Percentiles rank a stretch among this genome's conserved stretches.
These are phyloP conservation scores for Cercophora sp. DNA, from an alignment of 495 filamentous ascomycete genomes.

Conservation along the genomic window DNA sequence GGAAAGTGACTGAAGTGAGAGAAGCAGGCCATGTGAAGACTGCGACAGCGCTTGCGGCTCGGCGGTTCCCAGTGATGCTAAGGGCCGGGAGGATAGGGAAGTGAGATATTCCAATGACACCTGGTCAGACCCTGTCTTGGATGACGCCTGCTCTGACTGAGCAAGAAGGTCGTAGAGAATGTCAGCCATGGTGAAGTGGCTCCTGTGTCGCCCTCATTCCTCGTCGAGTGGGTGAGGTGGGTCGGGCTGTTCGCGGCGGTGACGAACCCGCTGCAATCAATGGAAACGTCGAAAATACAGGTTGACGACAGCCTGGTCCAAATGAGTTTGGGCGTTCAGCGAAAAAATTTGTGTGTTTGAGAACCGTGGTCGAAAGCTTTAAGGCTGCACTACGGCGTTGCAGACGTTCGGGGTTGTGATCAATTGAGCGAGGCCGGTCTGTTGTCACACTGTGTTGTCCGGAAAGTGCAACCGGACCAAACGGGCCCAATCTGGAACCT, in stretches of 20 bases:
- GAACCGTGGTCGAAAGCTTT: too few relatives aligned
- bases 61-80: constrained; percentile 63
- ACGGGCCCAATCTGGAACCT: too few relatives aligned
- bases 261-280: too few relatives aligned
- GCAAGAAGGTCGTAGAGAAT: constrained; percentile 31
- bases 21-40: constrained; percentile 72
- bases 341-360: too few relatives aligned
- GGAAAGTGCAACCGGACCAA: too few relatives aligned
- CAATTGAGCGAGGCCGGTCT: too few relatives aligned
- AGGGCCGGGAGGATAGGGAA: constrained; percentile 71
- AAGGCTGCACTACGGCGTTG: too few relatives aligned
- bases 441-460: too few relatives aligned
- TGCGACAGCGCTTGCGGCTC: constrained; percentile 81
- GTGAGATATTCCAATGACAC: constrained; percentile 78
- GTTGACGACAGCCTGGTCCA: too few relatives aligned
- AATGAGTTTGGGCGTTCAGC: too few relatives aligned
- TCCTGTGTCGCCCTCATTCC: background rate
- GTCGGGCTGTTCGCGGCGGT: background rate
- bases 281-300: too few relatives aligned
- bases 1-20: constrained; percentile 83
- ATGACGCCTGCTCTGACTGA: constrained; percentile 14
- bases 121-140: constrained; percentile 48
- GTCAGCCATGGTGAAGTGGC: constrained; percentile 29
- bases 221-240: background rate
- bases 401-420: too few relatives aligned